These are phyloP conservation scores for Diplodia mutila DNA, from an alignment of 2,329 filamentous ascomycete genomes.

Conservation along the genomic window DNA sequence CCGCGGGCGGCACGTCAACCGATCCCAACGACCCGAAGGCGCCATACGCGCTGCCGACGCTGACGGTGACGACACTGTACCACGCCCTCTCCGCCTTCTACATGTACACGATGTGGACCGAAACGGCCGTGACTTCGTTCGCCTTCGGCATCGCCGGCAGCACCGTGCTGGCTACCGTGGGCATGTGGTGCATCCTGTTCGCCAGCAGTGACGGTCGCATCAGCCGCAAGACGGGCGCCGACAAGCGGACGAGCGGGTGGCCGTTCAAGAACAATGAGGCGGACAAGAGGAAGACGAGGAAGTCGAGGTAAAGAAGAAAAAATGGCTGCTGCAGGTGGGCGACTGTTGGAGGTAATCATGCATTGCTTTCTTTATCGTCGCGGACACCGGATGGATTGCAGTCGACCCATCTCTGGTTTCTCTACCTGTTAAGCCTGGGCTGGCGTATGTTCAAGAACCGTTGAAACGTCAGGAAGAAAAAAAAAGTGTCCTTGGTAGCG, in stretches of 20 bases:
- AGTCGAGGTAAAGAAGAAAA: background rate
- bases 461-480: background rate
- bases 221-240: conserved; percentile 65
- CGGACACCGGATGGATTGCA: background rate
- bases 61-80: conserved; percentile 69
- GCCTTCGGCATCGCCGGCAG: conserved; percentile 63
- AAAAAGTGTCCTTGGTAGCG: background rate
- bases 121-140: conserved; percentile 60
- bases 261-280: conserved; percentile 66
- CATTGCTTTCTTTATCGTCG: background rate
- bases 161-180: conserved; percentile 62
- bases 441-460: background rate
- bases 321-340: background rate
- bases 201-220: conserved; percentile 60
- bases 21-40: conserved; percentile 42
- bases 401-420: background rate
- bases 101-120: conserved; percentile 69
- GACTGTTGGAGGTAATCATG: background rate
- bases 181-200: conserved; percentile 67
- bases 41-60: conserved; percentile 62
- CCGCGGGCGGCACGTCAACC: conserved; percentile 40
- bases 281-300: conserved; percentile 52
- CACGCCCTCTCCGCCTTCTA: conserved; percentile 65
- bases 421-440: background rate
- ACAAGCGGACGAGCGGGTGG: conserved; percentile 68